These are phyloP conservation scores for Melastoma malabathricum DNA, from an alignment of 345 rosid genomes.

Conservation along the genomic window DNA sequence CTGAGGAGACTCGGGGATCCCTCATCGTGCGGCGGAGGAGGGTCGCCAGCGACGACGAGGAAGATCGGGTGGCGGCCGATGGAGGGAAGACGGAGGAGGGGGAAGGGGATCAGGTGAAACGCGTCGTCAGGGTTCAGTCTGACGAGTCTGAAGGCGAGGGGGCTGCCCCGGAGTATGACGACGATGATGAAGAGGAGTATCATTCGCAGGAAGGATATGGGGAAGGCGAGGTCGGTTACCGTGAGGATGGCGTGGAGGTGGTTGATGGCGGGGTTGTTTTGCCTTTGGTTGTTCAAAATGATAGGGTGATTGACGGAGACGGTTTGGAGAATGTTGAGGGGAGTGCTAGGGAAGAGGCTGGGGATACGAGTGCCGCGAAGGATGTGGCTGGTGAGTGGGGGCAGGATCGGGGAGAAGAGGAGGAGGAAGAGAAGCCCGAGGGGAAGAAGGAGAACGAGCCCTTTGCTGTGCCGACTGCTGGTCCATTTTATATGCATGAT, in stretches of 20 bases:
- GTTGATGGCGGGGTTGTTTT: constrained; percentile 16
- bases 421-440: constrained; percentile 16
- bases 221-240: constrained; percentile 18
- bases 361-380: constrained; percentile 20
- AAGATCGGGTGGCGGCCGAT: constrained; percentile 19
- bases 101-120: constrained; percentile 19
- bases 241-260: constrained; percentile 22
- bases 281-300: constrained; percentile 16
- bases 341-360: constrained; percentile 7
- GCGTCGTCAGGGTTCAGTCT: constrained; percentile 31
- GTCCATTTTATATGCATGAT: constrained; percentile 97
- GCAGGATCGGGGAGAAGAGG: constrained; percentile 18
- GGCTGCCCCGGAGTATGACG: constrained; percentile 47
- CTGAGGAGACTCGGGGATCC: constrained; percentile 62
- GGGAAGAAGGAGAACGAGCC: constrained; percentile 72
- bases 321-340: constrained; percentile 9
- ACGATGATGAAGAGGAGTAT: constrained; percentile 26
- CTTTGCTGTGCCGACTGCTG: constrained; percentile 89
- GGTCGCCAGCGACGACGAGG: constrained; percentile 91
- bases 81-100: constrained; percentile 12
- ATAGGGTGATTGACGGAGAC: constrained; percentile 10
- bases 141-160: constrained; percentile 43
- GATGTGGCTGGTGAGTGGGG: constrained; percentile 10
- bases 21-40: constrained; percentile 58
- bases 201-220: constrained; percentile 14